phyloP scores from a whole-genome alignment of 257 asterid species.

The Cruciata laevipes region DNA sequence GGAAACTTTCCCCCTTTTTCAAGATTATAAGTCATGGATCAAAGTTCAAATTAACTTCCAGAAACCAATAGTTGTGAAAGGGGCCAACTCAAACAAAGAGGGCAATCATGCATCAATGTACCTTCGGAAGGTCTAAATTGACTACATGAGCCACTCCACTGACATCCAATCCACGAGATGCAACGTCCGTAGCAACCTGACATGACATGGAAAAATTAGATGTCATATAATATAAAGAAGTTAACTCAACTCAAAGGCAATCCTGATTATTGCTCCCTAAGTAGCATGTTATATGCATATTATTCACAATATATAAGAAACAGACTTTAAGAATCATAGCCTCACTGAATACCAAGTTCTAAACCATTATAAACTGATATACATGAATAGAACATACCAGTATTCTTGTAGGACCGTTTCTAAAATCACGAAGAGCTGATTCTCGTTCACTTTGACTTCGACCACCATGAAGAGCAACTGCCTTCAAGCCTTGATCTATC shows the following conservation, averaged over 20 bases:
- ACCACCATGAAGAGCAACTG: constrained; percentile 88
- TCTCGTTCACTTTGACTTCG: constrained; percentile 90
- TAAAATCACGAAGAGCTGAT: constrained; percentile 70
- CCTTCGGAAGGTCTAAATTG: constrained; percentile 88
- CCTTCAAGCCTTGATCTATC: constrained; percentile 63
- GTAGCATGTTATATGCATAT: neutral
- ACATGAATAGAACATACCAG: constrained; percentile 36
- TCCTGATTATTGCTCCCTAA: neutral
- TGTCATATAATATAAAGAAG: neutral
- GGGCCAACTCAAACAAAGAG: constrained; percentile 11
- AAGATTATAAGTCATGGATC: neutral
- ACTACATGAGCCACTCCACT: constrained; percentile 85
- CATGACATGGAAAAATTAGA: constrained; percentile 15
- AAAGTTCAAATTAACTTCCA: constrained; percentile 11
- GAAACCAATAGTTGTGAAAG: neutral
- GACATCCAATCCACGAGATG: constrained; percentile 88
- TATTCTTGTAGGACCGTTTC: constrained; percentile 65
- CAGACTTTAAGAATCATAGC: neutral
- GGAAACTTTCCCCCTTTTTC: neutral
- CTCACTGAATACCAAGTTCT: neutral
- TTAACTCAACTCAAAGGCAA: neutral
- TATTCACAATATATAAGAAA: neutral
- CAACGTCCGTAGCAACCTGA: constrained; percentile 96
- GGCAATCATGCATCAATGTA: constrained; percentile 22
- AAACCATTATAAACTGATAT: neutral